phyloP scores from a whole-genome alignment of 2,329 filamentous ascomycete species.

The Colletotrichum higginsianum region DNA sequence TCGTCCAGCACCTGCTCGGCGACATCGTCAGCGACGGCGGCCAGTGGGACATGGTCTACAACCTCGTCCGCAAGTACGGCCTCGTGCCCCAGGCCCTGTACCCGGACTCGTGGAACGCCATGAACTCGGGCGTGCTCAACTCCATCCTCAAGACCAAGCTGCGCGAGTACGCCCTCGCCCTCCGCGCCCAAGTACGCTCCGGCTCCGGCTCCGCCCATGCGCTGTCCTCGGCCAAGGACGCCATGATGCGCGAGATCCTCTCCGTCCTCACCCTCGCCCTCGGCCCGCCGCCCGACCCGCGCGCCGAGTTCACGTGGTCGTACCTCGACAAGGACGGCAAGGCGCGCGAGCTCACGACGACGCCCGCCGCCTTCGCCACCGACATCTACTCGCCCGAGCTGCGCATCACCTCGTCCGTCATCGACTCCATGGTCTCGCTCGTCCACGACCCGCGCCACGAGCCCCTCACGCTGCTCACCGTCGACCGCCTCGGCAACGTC shows the following conservation, averaged over 20 bases:
- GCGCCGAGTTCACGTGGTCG: slow-evolving; percentile 83
- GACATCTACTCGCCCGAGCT: slow-evolving; percentile 75
- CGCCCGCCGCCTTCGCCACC: slow-evolving; percentile 79
- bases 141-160: slow-evolving; percentile 85
- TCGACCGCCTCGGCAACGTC: slow-evolving; percentile 85
- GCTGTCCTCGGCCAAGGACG: slow-evolving; percentile 72
- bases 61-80: slow-evolving; percentile 88
- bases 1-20: slow-evolving; percentile 79
- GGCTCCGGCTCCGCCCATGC: slow-evolving; percentile 51
- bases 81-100: slow-evolving; percentile 87
- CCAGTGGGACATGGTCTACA: slow-evolving; percentile 94
- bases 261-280: slow-evolving; percentile 86
- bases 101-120: slow-evolving; percentile 85
- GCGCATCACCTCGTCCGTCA: slow-evolving; percentile 71
- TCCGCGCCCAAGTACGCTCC: slow-evolving; percentile 70
- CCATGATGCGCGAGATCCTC: slow-evolving; percentile 86
- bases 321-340: slow-evolving; percentile 80
- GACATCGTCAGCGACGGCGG: slow-evolving; percentile 85
- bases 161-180: slow-evolving; percentile 83
- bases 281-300: slow-evolving; percentile 81
- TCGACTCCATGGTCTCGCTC: slow-evolving; percentile 82
- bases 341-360: slow-evolving; percentile 73
- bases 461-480: slow-evolving; percentile 80
- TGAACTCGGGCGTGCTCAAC: slow-evolving; percentile 79
- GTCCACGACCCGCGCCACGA: slow-evolving; percentile 89